phyloP scores from a whole-genome alignment of 2,329 filamentous ascomycete genomes.

The Venturiaceae sp. region DNA sequence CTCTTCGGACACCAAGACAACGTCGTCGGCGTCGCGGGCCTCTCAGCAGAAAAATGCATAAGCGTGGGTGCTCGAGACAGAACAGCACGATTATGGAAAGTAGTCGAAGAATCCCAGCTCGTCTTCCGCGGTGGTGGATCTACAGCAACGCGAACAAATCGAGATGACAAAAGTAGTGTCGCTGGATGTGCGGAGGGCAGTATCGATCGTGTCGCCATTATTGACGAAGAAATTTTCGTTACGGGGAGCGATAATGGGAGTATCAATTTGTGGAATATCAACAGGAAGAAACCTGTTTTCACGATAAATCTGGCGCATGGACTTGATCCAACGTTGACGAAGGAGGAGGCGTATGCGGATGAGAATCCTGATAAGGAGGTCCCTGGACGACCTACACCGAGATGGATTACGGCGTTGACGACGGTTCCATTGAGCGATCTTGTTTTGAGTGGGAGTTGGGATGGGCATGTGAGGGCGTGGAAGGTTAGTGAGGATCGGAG shows the following conservation, averaged over 20 bases:
- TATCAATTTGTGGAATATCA: slow-evolving; percentile 75
- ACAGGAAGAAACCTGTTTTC: slow-evolving; percentile 91
- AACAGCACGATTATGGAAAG: slow-evolving; percentile 90
- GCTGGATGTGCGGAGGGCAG: slow-evolving; percentile 55
- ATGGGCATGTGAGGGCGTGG: slow-evolving; percentile 81
- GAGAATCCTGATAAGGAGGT: slow-evolving; percentile 41
- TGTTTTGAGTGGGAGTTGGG: slow-evolving; percentile 89
- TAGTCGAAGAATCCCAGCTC: slow-evolving; percentile 87
- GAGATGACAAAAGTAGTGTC: slow-evolving; percentile 39
- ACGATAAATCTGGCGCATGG: slow-evolving; percentile 77
- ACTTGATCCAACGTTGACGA: slow-evolving; percentile 59
- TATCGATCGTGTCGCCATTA: slow-evolving; percentile 83
- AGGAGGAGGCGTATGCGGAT: slow-evolving; percentile 66
- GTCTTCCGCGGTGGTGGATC: slow-evolving; percentile 80
- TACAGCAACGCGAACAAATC: slow-evolving; percentile 18
- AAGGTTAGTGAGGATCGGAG: slow-evolving; percentile 73
- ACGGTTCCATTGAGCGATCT: slow-evolving; percentile 86
- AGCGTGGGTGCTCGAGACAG: slow-evolving; percentile 86
- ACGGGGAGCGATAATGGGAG: slow-evolving; percentile 89
- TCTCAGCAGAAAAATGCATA: slow-evolving; percentile 14
- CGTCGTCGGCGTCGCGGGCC: slow-evolving; percentile 63
- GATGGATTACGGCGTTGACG: slow-evolving; percentile 83
- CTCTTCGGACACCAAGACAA: slow-evolving; percentile 93
- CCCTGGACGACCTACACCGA: slow-evolving; percentile 57
- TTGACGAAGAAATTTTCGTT: slow-evolving; percentile 82